These are phyloP conservation scores for Nannochloropsis gaditana DNA, from an alignment of 108 stramenopile genomes.

Conservation along the genomic window DNA sequence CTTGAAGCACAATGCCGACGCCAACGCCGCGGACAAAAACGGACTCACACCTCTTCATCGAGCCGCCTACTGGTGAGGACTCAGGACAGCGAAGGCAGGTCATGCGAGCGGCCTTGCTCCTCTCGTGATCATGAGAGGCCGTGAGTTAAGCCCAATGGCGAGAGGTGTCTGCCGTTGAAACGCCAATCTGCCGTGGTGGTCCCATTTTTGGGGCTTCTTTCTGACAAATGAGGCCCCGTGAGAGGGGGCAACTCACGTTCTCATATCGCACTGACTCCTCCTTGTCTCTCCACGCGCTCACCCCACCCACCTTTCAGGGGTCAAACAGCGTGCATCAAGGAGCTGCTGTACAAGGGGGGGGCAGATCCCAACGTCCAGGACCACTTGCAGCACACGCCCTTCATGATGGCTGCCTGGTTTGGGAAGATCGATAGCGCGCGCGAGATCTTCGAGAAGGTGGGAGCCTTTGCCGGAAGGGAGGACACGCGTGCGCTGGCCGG, in stretches of 20 bases:
- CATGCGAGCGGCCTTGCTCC: too few relatives aligned
- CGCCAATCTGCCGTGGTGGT: background rate
- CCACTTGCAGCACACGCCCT: background rate
- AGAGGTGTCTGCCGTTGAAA: too few relatives aligned
- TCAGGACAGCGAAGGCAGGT: background rate
- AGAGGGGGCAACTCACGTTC: too few relatives aligned
- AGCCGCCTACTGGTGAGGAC: background rate
- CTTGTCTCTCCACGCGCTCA: background rate
- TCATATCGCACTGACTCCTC: background rate
- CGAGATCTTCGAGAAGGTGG: conserved; percentile 6
- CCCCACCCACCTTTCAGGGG: conserved; percentile 2
- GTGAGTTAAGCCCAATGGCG: too few relatives aligned
- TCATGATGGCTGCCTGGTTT: background rate
- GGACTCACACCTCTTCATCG: background rate
- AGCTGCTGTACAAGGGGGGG: background rate
- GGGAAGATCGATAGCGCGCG: background rate
- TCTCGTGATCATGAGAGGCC: too few relatives aligned
- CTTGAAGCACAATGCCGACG: background rate
- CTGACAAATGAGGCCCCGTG: too few relatives aligned
- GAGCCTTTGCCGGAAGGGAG: background rate
- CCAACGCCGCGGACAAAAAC: background rate
- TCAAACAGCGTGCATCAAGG: background rate
- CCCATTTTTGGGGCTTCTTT: background rate
- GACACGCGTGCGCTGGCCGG: background rate
- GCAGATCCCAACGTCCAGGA: background rate